A percentile compares a stretch with the other conserved stretches of the same genome.
Evolutionary conservation across 2,329 filamentous ascomycete species (phyloP).

Genomic region (Gremmenia infestans): DNA sequence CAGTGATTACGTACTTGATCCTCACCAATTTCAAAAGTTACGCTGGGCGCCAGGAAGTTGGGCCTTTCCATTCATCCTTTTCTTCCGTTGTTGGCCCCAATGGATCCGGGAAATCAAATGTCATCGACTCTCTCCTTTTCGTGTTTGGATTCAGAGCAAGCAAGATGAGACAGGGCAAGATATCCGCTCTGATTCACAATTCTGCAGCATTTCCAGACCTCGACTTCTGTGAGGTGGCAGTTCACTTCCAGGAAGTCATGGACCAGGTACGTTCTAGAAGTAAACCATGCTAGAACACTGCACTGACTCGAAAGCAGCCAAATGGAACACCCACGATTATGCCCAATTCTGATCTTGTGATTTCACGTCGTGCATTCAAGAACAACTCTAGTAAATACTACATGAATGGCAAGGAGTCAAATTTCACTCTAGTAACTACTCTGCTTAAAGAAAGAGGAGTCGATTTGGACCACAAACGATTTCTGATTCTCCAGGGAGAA

Average conservation of each 20-base stretch:
- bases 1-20: conserved; percentile 88
- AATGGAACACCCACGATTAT: conserved; percentile 71
- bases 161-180: conserved; percentile 99
- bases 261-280: conserved; percentile 57
- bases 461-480: conserved; percentile 96
- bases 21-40: conserved; percentile 99
- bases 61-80: conserved; percentile 94
- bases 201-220: conserved; percentile 82
- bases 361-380: conserved; percentile 91
- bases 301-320: conserved; percentile 41
- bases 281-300: not conserved
- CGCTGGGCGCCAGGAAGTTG: conserved; percentile 88
- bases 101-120: conserved; percentile 96
- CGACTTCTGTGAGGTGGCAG: conserved; percentile 89
- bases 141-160: conserved; percentile 99
- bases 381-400: conserved; percentile 99
- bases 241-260: conserved; percentile 93
- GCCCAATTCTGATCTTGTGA: conserved; percentile 76
- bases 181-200: conserved; percentile 96
- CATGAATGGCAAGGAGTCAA: conserved; percentile 84
- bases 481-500: conserved; percentile 94
- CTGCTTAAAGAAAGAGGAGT: conserved; percentile 83
- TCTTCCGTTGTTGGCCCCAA: conserved; percentile 97
- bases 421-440: conserved; percentile 86
- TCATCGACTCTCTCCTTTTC: conserved; percentile 95